phyloP scores from a whole-genome alignment of 768 basidiomycete genomes.

The Termitomyces sp. region DNA sequence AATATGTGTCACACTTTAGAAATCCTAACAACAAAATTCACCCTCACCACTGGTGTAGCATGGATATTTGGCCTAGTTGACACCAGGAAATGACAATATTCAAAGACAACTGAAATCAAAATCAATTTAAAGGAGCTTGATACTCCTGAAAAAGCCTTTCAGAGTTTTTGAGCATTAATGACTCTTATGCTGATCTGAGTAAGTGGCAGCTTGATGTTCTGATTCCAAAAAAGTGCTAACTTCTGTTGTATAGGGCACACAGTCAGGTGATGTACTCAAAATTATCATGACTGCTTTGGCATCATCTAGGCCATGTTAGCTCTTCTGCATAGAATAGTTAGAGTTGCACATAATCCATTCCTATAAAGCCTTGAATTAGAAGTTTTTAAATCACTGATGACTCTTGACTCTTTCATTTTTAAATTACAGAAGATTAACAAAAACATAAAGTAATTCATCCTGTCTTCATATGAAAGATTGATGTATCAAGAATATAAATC shows the following conservation, averaged over 20 bases:
- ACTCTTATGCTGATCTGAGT: background rate
- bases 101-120: no score
- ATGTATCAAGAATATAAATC: background rate
- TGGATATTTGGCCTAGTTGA: background rate
- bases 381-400: no score
- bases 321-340: background rate
- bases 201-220: background rate
- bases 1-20: background rate
- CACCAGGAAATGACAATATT: background rate
- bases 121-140: background rate
- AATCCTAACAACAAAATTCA: background rate
- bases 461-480: background rate
- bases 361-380: background rate
- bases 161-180: background rate
- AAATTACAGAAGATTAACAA: background rate
- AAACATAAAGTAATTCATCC: background rate
- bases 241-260: no score
- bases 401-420: no score
- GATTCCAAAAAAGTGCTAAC: background rate
- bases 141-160: background rate
- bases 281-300: background rate
- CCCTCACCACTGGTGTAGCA: background rate
- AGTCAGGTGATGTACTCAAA: background rate
- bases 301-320: background rate
- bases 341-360: background rate